Evolutionary conservation across 108 stramenopile species (phyloP).

Genomic region (Mediolabrus comicus): DNA sequence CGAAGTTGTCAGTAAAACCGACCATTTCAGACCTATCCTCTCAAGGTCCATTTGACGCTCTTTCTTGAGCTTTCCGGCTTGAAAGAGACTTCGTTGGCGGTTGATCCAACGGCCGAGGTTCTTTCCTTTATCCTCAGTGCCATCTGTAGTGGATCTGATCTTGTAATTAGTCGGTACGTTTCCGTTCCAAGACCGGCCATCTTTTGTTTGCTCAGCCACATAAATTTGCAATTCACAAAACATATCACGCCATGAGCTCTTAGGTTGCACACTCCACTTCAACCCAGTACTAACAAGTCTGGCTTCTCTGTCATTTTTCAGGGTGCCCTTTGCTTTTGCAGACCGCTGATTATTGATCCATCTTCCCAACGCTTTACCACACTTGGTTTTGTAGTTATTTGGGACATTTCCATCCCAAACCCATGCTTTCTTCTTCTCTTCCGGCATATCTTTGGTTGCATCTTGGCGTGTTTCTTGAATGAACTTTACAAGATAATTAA

Average conservation of each 20-base stretch:
- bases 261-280: conserved; percentile 88
- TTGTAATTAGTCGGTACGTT: conserved; percentile 84
- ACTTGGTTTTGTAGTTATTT: conserved; percentile 57
- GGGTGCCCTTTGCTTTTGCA: conserved; percentile 75
- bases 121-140: conserved; percentile 62
- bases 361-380: conserved; percentile 82
- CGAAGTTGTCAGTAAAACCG: conserved; percentile 77
- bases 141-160: conserved; percentile 54
- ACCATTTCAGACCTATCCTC: conserved; percentile 83
- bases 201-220: conserved; percentile 57
- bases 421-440: conserved; percentile 65
- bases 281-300: conserved; percentile 78
- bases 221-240: conserved; percentile 80
- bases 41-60: conserved; percentile 78
- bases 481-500: conserved; percentile 70
- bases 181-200: conserved; percentile 64
- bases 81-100: conserved; percentile 82
- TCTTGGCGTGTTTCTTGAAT: conserved; percentile 61
- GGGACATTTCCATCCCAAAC: conserved; percentile 87
- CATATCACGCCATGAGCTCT: conserved; percentile 86
- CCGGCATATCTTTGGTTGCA: conserved; percentile 54
- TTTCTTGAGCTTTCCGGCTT: conserved; percentile 77
- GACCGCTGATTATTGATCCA: conserved; percentile 92
- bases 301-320: conserved; percentile 77
- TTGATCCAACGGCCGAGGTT: conserved; percentile 90